Base-by-base conservation (phyloP, 345 rosid genomes). In the Abelmoschus esculentus region DNA sequence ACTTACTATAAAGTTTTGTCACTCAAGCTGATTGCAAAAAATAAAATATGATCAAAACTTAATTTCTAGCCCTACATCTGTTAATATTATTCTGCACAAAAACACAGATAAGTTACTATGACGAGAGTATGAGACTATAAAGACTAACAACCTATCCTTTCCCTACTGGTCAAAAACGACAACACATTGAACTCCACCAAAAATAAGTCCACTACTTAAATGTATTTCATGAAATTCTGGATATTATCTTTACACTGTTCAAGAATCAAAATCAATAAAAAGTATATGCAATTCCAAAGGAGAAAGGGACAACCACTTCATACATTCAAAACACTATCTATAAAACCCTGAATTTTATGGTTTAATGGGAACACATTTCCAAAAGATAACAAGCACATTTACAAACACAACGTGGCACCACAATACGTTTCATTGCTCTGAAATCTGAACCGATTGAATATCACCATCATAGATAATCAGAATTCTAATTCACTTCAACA, bases 371-470 rank as follows among this genome's bases (percentile, higher is more conserved):
- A 66, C 49, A 42, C 22, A 47, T 46, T 66, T 64, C 68, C 36
- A 64, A 55, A 55, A 61, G 17, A 32, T 10, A 61, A 60, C 38
- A 63, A 63, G 18, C 50, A 72, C 28, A 60, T 54, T 63, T 26
- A 8, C 28, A 38, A 54, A 54, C 42, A 26, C 22, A 64, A 22
- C 42, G 17, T 40, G 54, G 17, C 75, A 53, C 11, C 53, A 52
- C 7, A 56, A 55, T 32, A 26, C 58, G 4, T 32, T 4, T 4
- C 1, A 42, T 61, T 67, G 52, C 53, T 29, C 19, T 17, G 44
- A 49, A 49, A 49, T 49, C 54, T 49, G 17, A 67, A 53, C n/a
- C 65, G 52, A 68, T 29, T 15, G 34, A 73, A 67, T 67, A 69
- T 31, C 57, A 57, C 66, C 55, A 70, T 61, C 61, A 46, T 59